A percentile compares a stretch with the other conserved stretches of the same genome.
phyloP scores from a whole-genome alignment of 306 rosid species.

The Boehmeria nivea region DNA sequence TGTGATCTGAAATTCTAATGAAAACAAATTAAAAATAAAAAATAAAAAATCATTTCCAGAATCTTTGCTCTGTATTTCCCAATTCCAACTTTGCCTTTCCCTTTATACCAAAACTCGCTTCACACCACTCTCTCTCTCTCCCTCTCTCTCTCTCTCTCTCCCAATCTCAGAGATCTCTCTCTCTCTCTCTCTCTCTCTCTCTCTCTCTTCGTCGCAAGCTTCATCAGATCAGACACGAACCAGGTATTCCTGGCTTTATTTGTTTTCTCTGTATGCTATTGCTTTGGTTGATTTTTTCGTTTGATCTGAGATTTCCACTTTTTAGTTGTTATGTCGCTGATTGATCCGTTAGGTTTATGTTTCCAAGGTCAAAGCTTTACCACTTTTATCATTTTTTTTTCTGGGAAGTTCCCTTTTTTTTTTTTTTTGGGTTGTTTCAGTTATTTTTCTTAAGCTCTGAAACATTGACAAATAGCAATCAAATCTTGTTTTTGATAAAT shows the following conservation, averaged over 20 bases:
- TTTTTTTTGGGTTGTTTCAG: too few species aligned
- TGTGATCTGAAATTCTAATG: slow-evolving; percentile 30
- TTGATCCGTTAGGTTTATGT: slow-evolving; percentile 37
- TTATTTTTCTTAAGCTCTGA: too few species aligned
- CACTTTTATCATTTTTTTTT: neutral
- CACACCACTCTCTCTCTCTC: slow-evolving; percentile 10
- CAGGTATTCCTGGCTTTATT: slow-evolving; percentile 36
- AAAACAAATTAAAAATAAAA: neutral
- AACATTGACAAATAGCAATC: too few species aligned
- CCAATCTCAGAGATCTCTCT: slow-evolving; percentile 30
- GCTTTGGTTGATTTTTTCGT: neutral
- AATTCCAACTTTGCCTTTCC: neutral
- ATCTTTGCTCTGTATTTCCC: slow-evolving; percentile 30
- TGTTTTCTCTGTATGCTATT: neutral
- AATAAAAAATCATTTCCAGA: slow-evolving; percentile 27
- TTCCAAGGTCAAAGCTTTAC: slow-evolving; percentile 7
- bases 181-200: slow-evolving; percentile 32
- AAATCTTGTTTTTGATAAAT: too few species aligned
- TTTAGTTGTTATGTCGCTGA: neutral
- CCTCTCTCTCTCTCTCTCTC: slow-evolving; percentile 3
- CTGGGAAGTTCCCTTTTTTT: too few species aligned
- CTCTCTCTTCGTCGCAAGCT: slow-evolving; percentile 12
- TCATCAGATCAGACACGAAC: slow-evolving; percentile 26
- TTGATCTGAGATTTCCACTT: slow-evolving; percentile 18
- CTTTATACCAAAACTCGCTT: too few species aligned